Conservation (phyloP, 345 rosid species). For the Boechera divaricarpa region DNA sequence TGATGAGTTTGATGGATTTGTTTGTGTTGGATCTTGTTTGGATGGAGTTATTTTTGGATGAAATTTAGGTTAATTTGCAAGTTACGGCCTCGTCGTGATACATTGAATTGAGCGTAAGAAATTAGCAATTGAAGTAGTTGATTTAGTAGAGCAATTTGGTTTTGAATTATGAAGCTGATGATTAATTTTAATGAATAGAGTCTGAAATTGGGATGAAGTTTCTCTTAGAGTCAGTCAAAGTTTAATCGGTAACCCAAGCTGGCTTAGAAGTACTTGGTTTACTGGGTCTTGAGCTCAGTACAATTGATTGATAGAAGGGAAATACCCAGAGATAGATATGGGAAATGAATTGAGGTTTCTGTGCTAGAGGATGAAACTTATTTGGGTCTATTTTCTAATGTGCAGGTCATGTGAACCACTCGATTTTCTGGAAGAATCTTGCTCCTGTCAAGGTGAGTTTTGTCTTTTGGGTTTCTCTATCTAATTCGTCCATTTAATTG, state of each 20-base stretch:
- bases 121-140: conserved; percentile 1
- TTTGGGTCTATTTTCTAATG: background rate
- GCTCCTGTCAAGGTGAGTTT: conserved; percentile 67
- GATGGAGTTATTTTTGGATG: background rate
- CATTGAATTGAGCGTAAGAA: background rate
- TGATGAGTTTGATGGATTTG: background rate
- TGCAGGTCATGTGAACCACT: conserved; percentile 93
- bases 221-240: background rate
- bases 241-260: background rate
- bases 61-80: background rate
- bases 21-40: conserved; percentile 10
- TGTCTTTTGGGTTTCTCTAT: background rate
- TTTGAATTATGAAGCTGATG: conserved; percentile 13
- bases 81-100: background rate
- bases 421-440: conserved; percentile 93
- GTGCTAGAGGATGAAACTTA: conserved; percentile 9
- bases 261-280: background rate
- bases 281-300: conserved; percentile 5
- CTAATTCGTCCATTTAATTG: background rate
- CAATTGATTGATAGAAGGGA: background rate
- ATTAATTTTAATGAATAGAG: background rate
- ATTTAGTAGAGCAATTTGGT: background rate
- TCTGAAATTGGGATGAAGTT: background rate
- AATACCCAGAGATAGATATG: background rate
- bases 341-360: background rate